Evolutionary conservation across 108 stramenopile species (phyloP), one percentile per base, ranked within the genome.

Genomic region (Nitzschia sp.): DNA sequence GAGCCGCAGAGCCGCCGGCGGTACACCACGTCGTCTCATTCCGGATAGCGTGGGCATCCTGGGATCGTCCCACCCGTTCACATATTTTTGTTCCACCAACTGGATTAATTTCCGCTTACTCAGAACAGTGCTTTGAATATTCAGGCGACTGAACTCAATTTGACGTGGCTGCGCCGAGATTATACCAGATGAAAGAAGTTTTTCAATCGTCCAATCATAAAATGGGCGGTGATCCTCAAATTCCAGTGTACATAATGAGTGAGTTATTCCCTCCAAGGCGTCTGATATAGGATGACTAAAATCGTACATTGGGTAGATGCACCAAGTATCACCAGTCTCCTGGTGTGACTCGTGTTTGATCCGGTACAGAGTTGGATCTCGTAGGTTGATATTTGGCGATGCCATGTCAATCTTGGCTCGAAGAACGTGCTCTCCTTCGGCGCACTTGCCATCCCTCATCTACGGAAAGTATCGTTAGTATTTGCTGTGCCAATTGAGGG

Each of bases 281-380:
- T 96, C 96, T 17, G 85, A 67, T 63, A 95, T 93, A n/a, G 93
- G 92, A 74, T 96, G 96, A 25, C 83, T 82, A 69, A 93, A 95
- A 68, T 96, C 96, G 68, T 96, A 96, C 96, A 96, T 96, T 31
- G 96, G 96, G 68, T 95, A 96, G 44, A 96, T 89, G 76, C 92
- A 90, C 93, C 93, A 95, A 35, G 80, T 75, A 57, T 93, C 89
- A 16, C 91, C 96, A 29, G 96, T 96, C 41, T 82, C 83, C 50
- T 93, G 96, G 69, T 95, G 96, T 26, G 76, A 78, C 71, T 85
- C 94, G 63, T 85, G 87, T 63, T 94, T 92, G 74, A 97, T 94
- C n/a, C 96, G 88, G 61, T 93, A 97, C 1, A 95, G 57, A 27
- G 93, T 80, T 30, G 96, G 96, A 82, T 97, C 96, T 31, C 96